These are phyloP conservation scores for Microdochium paspali DNA, from an alignment of 2,329 filamentous ascomycete genomes.

Conservation along the genomic window DNA sequence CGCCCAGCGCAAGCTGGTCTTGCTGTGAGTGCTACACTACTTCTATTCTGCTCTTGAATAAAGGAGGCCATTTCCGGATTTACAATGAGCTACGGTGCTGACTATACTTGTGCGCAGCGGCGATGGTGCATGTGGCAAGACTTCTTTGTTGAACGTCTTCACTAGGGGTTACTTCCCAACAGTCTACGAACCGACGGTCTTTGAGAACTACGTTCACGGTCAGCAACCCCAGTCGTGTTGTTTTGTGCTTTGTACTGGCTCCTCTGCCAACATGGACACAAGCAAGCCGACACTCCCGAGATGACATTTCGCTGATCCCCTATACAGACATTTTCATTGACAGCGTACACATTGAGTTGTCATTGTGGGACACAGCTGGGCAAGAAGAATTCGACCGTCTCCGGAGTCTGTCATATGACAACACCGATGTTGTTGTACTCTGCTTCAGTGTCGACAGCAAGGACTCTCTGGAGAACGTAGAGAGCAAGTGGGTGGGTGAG, in stretches of 20 bases:
- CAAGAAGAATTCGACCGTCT: conserved; percentile 98
- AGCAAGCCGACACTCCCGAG: background rate
- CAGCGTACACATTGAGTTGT: conserved; percentile 91
- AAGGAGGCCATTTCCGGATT: no score
- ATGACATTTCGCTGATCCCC: background rate
- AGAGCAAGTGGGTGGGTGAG: conserved; percentile 96
- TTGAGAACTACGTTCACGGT: conserved; percentile 99
- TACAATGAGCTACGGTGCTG: no score
- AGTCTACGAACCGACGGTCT: conserved; percentile 96
- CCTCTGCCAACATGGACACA: conserved; percentile 8
- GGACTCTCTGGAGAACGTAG: conserved; percentile 95
- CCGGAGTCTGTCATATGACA: conserved; percentile 89
- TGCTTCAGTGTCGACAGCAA: conserved; percentile 97
- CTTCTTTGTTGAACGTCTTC: conserved; percentile 93
- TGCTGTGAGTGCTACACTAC: conserved; percentile 80
- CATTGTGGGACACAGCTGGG: conserved; percentile 95
- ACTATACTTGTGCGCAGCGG: conserved; percentile 47
- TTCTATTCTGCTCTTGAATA: no score
- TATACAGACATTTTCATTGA: conserved; percentile 89
- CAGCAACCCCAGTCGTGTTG: conserved; percentile 19
- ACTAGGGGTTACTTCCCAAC: conserved; percentile 98
- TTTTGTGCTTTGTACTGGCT: background rate
- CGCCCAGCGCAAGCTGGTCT: conserved; percentile 91
- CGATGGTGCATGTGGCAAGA: conserved; percentile 95
- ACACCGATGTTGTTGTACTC: conserved; percentile 97